A percentile compares a stretch with the other conserved stretches of the same genome.
Conservation (phyloP, 495 filamentous ascomycete species). For the Tuber aestivum region DNA sequence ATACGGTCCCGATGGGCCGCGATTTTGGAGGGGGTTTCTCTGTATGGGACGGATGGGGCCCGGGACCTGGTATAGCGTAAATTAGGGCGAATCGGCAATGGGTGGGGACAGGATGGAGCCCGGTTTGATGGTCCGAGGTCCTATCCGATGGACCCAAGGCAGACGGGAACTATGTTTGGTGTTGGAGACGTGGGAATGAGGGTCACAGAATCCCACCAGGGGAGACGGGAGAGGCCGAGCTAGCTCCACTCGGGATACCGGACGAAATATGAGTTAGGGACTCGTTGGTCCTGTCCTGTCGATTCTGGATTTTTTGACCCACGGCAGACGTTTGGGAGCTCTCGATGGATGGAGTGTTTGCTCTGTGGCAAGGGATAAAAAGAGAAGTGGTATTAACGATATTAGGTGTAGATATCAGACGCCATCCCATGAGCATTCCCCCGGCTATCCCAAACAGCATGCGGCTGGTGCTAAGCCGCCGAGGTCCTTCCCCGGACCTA, state of each 20-base stretch:
- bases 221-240: background rate
- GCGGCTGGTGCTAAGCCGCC: background rate
- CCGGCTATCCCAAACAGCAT: background rate
- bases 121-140: background rate
- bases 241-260: background rate
- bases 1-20: background rate
- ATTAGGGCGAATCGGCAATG: background rate
- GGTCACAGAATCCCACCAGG: background rate
- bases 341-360: background rate
- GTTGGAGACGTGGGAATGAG: background rate
- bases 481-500: conserved; percentile 44
- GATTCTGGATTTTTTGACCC: background rate
- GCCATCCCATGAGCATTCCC: background rate
- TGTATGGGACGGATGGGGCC: background rate
- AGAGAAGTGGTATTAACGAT: background rate
- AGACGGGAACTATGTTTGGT: background rate
- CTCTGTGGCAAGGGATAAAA: background rate
- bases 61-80: background rate
- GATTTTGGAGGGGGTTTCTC: background rate
- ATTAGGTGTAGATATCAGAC: background rate
- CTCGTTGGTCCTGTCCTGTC: background rate
- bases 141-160: background rate
- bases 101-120: background rate
- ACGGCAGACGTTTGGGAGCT: background rate
- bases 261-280: background rate